phyloP scores from a whole-genome alignment of 2,329 filamentous ascomycete species.

The Sarocladium oryzae region DNA sequence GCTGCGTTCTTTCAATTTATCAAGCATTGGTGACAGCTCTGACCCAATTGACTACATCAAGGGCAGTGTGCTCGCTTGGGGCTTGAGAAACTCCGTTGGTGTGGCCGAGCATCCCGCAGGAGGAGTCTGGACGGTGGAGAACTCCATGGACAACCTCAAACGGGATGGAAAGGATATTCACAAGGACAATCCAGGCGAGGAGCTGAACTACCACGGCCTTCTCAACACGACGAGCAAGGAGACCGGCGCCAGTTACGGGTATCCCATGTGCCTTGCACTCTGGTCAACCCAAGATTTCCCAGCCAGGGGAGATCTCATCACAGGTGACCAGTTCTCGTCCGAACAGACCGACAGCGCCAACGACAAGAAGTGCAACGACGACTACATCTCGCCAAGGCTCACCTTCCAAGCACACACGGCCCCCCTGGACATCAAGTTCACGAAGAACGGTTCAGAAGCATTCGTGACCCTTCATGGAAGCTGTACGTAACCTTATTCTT shows the following conservation, averaged over 20 bases:
- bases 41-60: conserved; percentile 36
- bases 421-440: conserved; percentile 66
- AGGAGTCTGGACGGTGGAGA: conserved; percentile 58
- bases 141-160: conserved; percentile 58
- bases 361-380: conserved; percentile 36
- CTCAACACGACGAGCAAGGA: conserved; percentile 30
- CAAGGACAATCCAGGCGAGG: conserved; percentile 64
- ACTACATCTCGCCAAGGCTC: conserved; percentile 45
- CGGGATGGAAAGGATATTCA: conserved; percentile 56
- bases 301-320: conserved; percentile 30
- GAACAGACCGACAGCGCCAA: conserved; percentile 28
- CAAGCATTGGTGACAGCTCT: conserved; percentile 19
- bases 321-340: conserved; percentile 45
- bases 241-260: conserved; percentile 57
- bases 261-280: conserved; percentile 61
- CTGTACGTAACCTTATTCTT: conserved; percentile 40
- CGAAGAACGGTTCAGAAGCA: conserved; percentile 47
- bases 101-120: conserved; percentile 57
- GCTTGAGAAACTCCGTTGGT: conserved; percentile 66
- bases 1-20: conserved; percentile 52
- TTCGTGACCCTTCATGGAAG: conserved; percentile 68
- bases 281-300: conserved; percentile 49
- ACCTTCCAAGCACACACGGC: conserved; percentile 61
- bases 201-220: conserved; percentile 65
- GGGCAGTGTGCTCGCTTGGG: conserved; percentile 55